These are phyloP conservation scores for Tagetes patula DNA, from an alignment of 129 eudicot genomes.

Conservation along the genomic window DNA sequence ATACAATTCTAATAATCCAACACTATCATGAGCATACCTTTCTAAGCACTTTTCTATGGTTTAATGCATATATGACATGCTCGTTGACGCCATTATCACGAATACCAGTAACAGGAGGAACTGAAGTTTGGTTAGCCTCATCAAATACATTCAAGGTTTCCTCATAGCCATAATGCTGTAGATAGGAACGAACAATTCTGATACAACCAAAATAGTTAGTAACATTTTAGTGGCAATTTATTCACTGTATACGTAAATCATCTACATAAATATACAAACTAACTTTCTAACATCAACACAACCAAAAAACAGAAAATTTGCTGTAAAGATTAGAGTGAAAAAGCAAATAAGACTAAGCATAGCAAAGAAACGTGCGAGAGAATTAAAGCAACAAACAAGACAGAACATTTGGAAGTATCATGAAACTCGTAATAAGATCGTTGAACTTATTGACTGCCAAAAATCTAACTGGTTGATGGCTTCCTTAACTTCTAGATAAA, in stretches of 20 bases:
- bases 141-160: slow-evolving; percentile 80
- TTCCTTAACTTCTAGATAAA: slow-evolving; percentile 7
- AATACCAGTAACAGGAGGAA: slow-evolving; percentile 56
- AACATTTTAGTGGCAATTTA: background rate
- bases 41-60: slow-evolving; percentile 70
- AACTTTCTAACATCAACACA: background rate
- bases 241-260: slow-evolving; percentile 2
- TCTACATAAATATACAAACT: slow-evolving; percentile 9
- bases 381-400: background rate
- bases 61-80: slow-evolving; percentile 51
- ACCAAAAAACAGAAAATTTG: background rate
- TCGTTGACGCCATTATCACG: slow-evolving; percentile 60
- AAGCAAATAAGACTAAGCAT: background rate
- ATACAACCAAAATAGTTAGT: slow-evolving; percentile 21
- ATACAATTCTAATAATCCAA: background rate
- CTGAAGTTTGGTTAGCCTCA: slow-evolving; percentile 55
- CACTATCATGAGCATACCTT: slow-evolving; percentile 51
- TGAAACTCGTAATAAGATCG: background rate
- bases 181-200: slow-evolving; percentile 88
- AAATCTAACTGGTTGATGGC: background rate
- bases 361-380: background rate
- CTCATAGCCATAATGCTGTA: slow-evolving; percentile 90
- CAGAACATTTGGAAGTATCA: background rate
- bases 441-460: background rate
- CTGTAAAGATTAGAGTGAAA: background rate